Percentiles rank a stretch among this genome's conserved stretches.
Conservation (phyloP, 495 filamentous ascomycete genomes). For the Clavariopsis aquatica region DNA sequence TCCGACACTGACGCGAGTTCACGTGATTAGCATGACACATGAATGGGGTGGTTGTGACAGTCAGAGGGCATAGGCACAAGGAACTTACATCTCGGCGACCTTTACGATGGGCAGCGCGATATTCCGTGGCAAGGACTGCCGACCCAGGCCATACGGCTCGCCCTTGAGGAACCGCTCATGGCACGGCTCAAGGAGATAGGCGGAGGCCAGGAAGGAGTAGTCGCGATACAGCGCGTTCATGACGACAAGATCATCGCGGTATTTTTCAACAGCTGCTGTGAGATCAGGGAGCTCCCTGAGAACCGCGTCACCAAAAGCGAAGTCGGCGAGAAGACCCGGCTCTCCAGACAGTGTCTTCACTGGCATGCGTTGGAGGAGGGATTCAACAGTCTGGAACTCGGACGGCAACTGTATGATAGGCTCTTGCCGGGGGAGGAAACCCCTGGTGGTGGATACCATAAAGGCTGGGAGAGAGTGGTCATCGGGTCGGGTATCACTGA, state of each 20-base stretch:
- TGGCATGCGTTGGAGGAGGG: constrained; percentile 72
- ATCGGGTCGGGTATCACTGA: constrained; percentile 60
- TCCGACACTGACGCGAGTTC: constrained; percentile 50
- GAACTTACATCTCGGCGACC: constrained; percentile 75
- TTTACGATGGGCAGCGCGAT: constrained; percentile 74
- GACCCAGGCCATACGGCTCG: constrained; percentile 71
- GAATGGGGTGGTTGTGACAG: neutral
- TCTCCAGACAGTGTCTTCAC: constrained; percentile 66
- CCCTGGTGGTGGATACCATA: constrained; percentile 81
- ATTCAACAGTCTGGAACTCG: constrained; percentile 68
- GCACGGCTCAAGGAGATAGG: constrained; percentile 93
- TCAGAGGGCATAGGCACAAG: neutral
- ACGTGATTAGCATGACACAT: constrained; percentile 27
- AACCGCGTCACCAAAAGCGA: constrained; percentile 69
- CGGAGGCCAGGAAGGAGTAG: constrained; percentile 84
- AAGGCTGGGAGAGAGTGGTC: constrained; percentile 66
- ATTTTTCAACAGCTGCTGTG: constrained; percentile 67
- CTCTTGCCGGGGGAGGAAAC: constrained; percentile 70
- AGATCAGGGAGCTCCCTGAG: constrained; percentile 70
- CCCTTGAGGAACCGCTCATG: constrained; percentile 69
- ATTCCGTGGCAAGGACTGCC: constrained; percentile 66
- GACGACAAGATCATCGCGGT: constrained; percentile 66
- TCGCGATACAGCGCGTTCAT: constrained; percentile 85
- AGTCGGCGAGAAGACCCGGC: constrained; percentile 74
- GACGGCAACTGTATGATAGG: constrained; percentile 62